Evolutionary conservation across 495 filamentous ascomycete species (phyloP).

Genomic region (Xylaria intraflava): DNA sequence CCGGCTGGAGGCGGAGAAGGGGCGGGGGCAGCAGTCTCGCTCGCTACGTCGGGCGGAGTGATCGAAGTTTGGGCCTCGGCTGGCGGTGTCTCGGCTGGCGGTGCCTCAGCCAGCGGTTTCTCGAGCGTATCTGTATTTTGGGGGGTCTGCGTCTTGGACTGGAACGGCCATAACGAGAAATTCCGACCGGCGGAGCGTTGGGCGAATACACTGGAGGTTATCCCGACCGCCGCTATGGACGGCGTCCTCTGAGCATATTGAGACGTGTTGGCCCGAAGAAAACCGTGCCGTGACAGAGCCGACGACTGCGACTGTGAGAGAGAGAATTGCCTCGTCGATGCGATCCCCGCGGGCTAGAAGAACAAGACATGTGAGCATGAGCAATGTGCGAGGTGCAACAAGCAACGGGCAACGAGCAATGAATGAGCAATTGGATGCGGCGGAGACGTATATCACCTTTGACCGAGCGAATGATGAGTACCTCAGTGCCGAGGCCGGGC

Average conservation of each 20-base stretch:
- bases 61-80: not conserved
- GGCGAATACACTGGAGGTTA: conserved; percentile 20
- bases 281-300: conserved; percentile 1
- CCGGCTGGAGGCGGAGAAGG: not conserved
- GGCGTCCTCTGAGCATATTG: not conserved
- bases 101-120: not conserved
- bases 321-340: conserved; percentile 20
- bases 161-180: conserved; percentile 29
- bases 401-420: no score
- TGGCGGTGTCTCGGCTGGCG: conserved; percentile 1
- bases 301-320: conserved; percentile 14
- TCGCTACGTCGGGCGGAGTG: not conserved
- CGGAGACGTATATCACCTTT: conserved; percentile 17
- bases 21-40: not conserved
- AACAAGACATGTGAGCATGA: conserved; percentile 15
- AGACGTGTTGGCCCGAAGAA: not conserved
- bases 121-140: not conserved
- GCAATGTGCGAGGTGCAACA: not conserved
- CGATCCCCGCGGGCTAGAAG: conserved; percentile 19
- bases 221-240: not conserved
- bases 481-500: conserved; percentile 35
- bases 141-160: conserved; percentile 14
- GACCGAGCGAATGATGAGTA: conserved; percentile 23
- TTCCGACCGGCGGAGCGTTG: conserved; percentile 24
- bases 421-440: conserved; percentile 3